Conservation (phyloP, 2,329 filamentous ascomycete genomes). For the Penicillium sp. region DNA sequence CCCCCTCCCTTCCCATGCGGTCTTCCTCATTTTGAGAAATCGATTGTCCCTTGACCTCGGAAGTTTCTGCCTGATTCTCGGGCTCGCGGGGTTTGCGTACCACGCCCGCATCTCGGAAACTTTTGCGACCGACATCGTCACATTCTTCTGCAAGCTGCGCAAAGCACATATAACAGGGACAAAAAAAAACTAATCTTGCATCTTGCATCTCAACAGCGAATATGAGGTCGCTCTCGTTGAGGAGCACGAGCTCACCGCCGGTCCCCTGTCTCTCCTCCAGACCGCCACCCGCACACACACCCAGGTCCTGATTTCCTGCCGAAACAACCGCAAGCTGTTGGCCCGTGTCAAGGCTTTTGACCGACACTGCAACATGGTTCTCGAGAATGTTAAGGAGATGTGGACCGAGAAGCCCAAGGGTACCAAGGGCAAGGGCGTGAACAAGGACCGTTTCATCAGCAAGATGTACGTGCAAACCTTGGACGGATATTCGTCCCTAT, state of each 20-base stretch:
- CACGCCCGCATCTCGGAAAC: constrained; percentile 9
- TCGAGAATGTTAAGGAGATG: constrained; percentile 98
- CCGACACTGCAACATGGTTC: constrained; percentile 97
- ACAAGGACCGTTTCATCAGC: constrained; percentile 97
- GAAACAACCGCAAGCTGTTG: constrained; percentile 97
- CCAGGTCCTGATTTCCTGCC: constrained; percentile 94
- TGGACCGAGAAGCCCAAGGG: constrained; percentile 93
- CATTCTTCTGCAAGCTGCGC: constrained; percentile 19
- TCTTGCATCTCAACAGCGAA: constrained; percentile 56
- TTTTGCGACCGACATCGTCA: constrained; percentile 11
- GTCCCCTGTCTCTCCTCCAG: constrained; percentile 89
- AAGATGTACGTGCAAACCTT: constrained; percentile 70
- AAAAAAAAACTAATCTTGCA: constrained; percentile 23
- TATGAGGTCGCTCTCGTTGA: constrained; percentile 83
- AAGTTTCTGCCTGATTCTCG: constrained; percentile 7
- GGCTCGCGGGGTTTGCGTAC: constrained; percentile 12
- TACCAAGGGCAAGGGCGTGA: constrained; percentile 88
- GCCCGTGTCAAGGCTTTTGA: constrained; percentile 98
- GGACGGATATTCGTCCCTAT: neutral
- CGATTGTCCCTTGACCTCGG: neutral
- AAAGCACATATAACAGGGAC: constrained; percentile 9
- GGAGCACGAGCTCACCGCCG: constrained; percentile 75
- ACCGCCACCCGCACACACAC: constrained; percentile 92
- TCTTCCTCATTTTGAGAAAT: constrained; percentile 1
- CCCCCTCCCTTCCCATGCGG: constrained; percentile 2